Evolutionary conservation across 768 basidiomycete species (phyloP).

Genomic region (Termitomyces sp.): DNA sequence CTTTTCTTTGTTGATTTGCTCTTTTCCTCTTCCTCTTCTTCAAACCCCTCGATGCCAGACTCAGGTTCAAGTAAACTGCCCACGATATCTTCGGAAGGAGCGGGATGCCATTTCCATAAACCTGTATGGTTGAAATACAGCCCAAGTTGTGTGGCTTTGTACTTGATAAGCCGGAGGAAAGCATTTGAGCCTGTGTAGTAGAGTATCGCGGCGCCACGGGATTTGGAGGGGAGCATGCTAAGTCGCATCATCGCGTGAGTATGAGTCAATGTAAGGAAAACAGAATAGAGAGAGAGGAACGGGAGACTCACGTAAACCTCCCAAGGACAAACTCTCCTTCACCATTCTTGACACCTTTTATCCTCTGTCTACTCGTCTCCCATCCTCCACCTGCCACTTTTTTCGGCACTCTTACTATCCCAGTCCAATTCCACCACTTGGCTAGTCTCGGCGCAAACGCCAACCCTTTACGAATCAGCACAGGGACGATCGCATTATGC

Average conservation of each 20-base stretch:
- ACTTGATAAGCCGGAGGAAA: slow-evolving; percentile 37
- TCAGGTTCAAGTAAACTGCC: background rate
- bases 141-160: slow-evolving; percentile 36
- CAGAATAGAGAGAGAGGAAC: background rate
- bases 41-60: background rate
- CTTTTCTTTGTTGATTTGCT: background rate
- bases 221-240: slow-evolving; percentile 42
- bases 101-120: slow-evolving; percentile 49
- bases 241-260: background rate
- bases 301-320: background rate
- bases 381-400: slow-evolving; percentile 9
- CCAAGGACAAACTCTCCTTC: slow-evolving; percentile 30
- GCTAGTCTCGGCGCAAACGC: slow-evolving; percentile 29
- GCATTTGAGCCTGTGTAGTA: slow-evolving; percentile 49
- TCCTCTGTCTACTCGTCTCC: slow-evolving; percentile 17
- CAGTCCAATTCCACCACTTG: slow-evolving; percentile 39
- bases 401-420: slow-evolving; percentile 44
- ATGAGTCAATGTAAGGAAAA: background rate
- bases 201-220: slow-evolving; percentile 47
- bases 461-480: slow-evolving; percentile 39
- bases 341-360: slow-evolving; percentile 18
- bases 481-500: slow-evolving; percentile 32
- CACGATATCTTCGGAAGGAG: background rate
- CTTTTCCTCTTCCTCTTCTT: background rate
- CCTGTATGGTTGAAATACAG: slow-evolving; percentile 57